Conservation (phyloP, 163 green algal genomes). For the Volvox carteri region DNA sequence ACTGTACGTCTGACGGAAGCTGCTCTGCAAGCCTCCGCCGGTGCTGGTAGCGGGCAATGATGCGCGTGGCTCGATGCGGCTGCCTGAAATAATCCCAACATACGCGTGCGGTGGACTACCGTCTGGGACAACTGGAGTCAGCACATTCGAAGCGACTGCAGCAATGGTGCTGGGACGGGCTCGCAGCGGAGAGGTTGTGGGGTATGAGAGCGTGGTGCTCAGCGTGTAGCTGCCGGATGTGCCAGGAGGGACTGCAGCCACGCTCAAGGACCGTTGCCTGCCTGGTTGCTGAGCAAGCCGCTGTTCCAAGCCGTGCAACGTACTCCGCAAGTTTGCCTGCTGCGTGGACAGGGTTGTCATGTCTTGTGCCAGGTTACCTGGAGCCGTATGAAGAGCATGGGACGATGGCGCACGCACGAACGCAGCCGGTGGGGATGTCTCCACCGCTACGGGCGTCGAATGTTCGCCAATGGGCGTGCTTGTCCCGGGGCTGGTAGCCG, state of each 20-base stretch:
- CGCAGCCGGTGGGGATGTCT: background rate
- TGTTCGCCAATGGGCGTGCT: background rate
- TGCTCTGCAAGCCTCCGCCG: background rate
- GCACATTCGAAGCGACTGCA: background rate
- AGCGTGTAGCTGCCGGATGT: background rate
- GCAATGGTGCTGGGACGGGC: background rate
- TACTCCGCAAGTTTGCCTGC: slow-evolving; percentile 31
- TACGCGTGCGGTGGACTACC: slow-evolving; percentile 3
- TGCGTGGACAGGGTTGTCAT: slow-evolving; percentile 29
- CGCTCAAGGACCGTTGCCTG: background rate
- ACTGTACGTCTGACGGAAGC: background rate
- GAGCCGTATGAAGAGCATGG: background rate
- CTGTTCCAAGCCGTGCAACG: slow-evolving; percentile 20
- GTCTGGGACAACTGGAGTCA: background rate
- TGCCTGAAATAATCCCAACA: background rate
- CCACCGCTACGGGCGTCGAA: background rate
- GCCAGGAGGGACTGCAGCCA: background rate
- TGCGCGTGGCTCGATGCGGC: background rate
- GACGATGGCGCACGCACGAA: background rate
- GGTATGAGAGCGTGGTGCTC: background rate
- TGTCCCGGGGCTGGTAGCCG: too few species aligned
- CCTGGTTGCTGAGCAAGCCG: background rate
- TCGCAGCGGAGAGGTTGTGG: background rate
- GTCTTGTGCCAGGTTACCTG: slow-evolving; percentile 22
- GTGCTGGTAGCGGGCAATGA: background rate